These are phyloP conservation scores for Trichomonas gallinae DNA, from an alignment of 208 protist species.

Conservation along the genomic window DNA sequence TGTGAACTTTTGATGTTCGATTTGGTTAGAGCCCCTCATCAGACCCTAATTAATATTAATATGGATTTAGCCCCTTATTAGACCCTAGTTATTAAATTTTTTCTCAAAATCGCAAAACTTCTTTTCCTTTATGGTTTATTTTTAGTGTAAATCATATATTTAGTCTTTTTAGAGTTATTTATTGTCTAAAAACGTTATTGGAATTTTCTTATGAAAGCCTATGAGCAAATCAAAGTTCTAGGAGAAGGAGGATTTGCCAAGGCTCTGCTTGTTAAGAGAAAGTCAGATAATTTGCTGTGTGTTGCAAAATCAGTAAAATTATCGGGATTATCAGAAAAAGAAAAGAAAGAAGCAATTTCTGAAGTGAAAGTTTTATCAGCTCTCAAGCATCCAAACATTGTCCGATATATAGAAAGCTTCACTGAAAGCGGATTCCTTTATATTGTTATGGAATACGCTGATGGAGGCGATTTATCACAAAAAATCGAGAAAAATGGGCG, in stretches of 20 bases:
- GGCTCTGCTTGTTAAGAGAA: neutral
- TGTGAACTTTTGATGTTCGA: too few relatives aligned
- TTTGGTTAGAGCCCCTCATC: too few relatives aligned
- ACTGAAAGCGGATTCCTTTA: conserved; percentile 23
- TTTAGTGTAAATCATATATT: too few relatives aligned
- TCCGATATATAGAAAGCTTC: conserved; percentile 7
- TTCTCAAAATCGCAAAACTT: too few relatives aligned
- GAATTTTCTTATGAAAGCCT: neutral
- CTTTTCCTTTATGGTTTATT: too few relatives aligned
- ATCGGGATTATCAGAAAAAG: neutral
- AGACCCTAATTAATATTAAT: too few relatives aligned
- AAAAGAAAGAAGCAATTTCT: conserved; percentile 20
- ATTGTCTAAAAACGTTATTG: neutral
- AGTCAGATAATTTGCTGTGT: neutral
- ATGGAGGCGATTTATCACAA: conserved; percentile 32
- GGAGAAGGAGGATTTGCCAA: conserved; percentile 27
- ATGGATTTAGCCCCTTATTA: too few relatives aligned
- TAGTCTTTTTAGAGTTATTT: too few relatives aligned
- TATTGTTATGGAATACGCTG: conserved; percentile 34
- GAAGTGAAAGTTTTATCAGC: neutral
- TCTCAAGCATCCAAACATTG: neutral
- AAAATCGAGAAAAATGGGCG: conserved; percentile 14
- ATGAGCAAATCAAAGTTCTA: conserved; percentile 24
- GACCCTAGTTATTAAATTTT: too few relatives aligned
- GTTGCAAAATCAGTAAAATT: conserved; percentile 22